These are phyloP conservation scores for Hygrophoropsis aurantiaca DNA, from an alignment of 768 basidiomycete species.

Conservation along the genomic window DNA sequence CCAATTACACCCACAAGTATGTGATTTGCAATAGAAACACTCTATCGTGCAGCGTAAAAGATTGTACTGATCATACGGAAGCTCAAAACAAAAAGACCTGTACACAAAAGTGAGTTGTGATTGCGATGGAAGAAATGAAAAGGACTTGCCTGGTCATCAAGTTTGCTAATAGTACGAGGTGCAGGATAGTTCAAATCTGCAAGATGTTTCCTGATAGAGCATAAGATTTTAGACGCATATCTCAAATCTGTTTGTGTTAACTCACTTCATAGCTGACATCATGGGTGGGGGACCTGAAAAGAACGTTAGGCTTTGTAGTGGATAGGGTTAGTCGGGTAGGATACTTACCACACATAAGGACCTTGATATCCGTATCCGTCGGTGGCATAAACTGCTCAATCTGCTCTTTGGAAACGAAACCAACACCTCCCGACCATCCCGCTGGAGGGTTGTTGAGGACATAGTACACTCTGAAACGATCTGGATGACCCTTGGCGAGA, in stretches of 20 bases:
- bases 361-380: constrained; percentile 65
- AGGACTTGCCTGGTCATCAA: constrained; percentile 74
- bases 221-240: too few species aligned
- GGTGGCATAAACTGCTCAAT: constrained; percentile 81
- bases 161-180: constrained; percentile 89
- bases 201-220: constrained; percentile 71
- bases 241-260: too few species aligned
- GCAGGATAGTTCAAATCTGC: constrained; percentile 84
- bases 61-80: too few species aligned
- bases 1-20: too few species aligned
- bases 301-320: neutral
- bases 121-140: neutral
- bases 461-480: constrained; percentile 79
- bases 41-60: neutral
- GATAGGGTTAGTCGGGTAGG: constrained; percentile 5
- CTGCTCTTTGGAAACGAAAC: constrained; percentile 92
- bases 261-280: constrained; percentile 78
- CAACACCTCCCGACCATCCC: constrained; percentile 84
- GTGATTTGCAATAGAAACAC: too few species aligned
- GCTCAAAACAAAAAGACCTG: constrained; percentile 44
- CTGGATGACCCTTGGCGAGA: constrained; percentile 59
- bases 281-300: constrained; percentile 70
- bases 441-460: constrained; percentile 94
- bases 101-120: constrained; percentile 10
- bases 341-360: constrained; percentile 81